Evolutionary conservation across 208 protist species (phyloP).

Genomic region (Trypanosoma theileri): DNA sequence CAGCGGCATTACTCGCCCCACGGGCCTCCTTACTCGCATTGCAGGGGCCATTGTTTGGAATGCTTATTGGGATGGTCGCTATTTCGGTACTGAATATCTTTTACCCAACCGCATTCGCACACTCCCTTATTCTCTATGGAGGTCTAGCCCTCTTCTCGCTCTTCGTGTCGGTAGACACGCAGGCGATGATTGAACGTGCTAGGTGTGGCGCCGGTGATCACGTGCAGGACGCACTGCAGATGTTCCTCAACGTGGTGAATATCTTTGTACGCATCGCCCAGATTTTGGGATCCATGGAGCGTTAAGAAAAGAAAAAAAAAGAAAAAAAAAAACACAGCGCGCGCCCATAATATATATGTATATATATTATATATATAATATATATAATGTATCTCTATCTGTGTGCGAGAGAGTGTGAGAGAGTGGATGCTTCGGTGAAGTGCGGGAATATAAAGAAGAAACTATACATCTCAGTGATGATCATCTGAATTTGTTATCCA

Average conservation of each 20-base stretch:
- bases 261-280: conserved; percentile 89
- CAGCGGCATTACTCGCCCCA: conserved; percentile 77
- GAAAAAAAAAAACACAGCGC: background rate
- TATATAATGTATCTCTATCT: background rate
- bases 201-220: conserved; percentile 79
- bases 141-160: conserved; percentile 85
- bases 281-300: conserved; percentile 66
- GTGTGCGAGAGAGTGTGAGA: background rate
- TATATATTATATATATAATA: background rate
- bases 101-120: conserved; percentile 81
- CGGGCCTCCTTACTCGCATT: conserved; percentile 76
- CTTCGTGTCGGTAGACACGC: conserved; percentile 81
- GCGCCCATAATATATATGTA: background rate
- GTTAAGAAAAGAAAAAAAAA: conserved; percentile 5
- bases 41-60: conserved; percentile 85
- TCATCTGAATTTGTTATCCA: too few relatives aligned
- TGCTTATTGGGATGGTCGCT: conserved; percentile 81
- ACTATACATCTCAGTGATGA: too few relatives aligned
- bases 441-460: too few relatives aligned
- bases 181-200: conserved; percentile 90
- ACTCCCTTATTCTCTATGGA: conserved; percentile 85
- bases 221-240: conserved; percentile 79
- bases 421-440: too few relatives aligned
- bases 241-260: conserved; percentile 88
- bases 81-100: conserved; percentile 85